Conservation (phyloP, 306 rosid genomes). For the Fagus crenata region DNA sequence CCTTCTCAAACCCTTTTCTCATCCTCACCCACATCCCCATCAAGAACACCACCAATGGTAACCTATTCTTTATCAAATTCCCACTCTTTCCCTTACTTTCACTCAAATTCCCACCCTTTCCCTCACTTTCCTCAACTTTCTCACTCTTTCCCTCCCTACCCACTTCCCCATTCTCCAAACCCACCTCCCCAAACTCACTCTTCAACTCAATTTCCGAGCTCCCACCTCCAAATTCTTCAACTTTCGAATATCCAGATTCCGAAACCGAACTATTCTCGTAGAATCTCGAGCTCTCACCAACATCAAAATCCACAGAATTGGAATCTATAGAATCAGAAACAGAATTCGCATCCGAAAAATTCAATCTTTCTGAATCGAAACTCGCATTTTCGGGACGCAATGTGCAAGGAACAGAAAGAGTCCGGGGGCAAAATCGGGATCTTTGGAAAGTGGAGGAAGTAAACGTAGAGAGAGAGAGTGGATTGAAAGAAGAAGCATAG, state of each 20-base stretch:
- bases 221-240: slow-evolving; percentile 9
- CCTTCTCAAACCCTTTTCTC: slow-evolving; percentile 45
- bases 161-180: slow-evolving; percentile 12
- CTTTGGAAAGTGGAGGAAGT: slow-evolving; percentile 2
- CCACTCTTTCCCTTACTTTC: slow-evolving; percentile 37
- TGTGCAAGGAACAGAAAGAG: slow-evolving; percentile 42
- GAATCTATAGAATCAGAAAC: slow-evolving; percentile 21
- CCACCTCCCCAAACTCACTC: slow-evolving; percentile 29
- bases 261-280: slow-evolving; percentile 21
- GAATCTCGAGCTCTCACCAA: slow-evolving; percentile 13
- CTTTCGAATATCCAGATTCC: not conserved
- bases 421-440: slow-evolving; percentile 29
- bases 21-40: slow-evolving; percentile 67
- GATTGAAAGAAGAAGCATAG: slow-evolving; percentile 21
- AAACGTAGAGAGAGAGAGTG: slow-evolving; percentile 12
- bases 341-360: slow-evolving; percentile 29
- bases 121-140: slow-evolving; percentile 5
- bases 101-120: slow-evolving; percentile 6
- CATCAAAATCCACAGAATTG: slow-evolving; percentile 16
- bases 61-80: slow-evolving; percentile 29
- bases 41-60: slow-evolving; percentile 65
- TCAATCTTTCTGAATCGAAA: slow-evolving; percentile 34
- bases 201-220: slow-evolving; percentile 22
- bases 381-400: slow-evolving; percentile 52
- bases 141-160: slow-evolving; percentile 23